phyloP scores from a whole-genome alignment of 2,329 filamentous ascomycete species.

The Claviceps pusilla region DNA sequence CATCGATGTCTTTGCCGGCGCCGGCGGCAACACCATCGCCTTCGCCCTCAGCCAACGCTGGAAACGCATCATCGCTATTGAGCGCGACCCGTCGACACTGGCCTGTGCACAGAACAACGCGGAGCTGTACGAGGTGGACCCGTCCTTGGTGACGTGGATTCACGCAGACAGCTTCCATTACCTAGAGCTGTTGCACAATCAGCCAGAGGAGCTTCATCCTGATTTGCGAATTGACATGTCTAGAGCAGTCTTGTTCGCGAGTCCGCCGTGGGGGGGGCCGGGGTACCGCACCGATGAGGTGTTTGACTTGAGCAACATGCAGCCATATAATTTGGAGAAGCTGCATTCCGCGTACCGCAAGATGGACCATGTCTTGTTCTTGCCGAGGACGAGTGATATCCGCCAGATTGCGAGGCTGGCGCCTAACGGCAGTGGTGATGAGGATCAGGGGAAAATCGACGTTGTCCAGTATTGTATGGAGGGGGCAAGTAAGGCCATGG shows the following conservation, averaged over 20 bases:
- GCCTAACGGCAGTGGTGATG: constrained; percentile 15
- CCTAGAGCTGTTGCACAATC: constrained; percentile 31
- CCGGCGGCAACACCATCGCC: constrained; percentile 88
- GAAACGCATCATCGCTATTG: constrained; percentile 74
- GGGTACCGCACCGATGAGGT: constrained; percentile 46
- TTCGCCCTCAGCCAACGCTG: constrained; percentile 71
- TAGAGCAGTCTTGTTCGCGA: constrained; percentile 37
- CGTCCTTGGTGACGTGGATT: constrained; percentile 65
- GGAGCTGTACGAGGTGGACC: constrained; percentile 61
- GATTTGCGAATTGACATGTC: constrained; percentile 26
- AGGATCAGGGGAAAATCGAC: constrained; percentile 39
- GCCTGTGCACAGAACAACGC: constrained; percentile 90
- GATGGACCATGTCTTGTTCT: constrained; percentile 56
- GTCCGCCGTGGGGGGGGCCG: constrained; percentile 46
- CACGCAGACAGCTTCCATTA: constrained; percentile 74
- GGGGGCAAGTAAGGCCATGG: constrained; percentile 71
- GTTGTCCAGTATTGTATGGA: constrained; percentile 85
- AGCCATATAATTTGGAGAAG: constrained; percentile 60
- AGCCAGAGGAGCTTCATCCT: constrained; percentile 21
- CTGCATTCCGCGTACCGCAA: constrained; percentile 47
- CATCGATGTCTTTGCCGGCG: constrained; percentile 81
- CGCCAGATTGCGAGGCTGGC: constrained; percentile 55
- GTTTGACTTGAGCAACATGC: constrained; percentile 74
- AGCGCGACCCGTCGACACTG: constrained; percentile 65
- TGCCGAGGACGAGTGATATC: constrained; percentile 74